Base-by-base conservation (phyloP, 768 basidiomycete species). In the Nidula microcarpa region DNA sequence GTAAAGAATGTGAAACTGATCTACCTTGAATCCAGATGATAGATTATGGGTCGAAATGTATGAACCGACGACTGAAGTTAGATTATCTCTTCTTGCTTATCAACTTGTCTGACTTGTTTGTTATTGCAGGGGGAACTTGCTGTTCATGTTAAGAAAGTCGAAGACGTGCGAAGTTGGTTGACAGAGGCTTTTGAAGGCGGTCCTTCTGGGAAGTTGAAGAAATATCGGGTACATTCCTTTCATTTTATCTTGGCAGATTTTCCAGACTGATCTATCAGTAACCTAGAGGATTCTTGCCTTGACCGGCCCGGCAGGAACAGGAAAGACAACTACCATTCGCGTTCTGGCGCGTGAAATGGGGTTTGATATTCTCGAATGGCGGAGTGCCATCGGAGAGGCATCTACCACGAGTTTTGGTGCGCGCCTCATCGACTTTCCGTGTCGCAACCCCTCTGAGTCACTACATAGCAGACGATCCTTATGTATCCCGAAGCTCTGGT, bases 251-350 rank as follows among this genome's bases (percentile, higher is more conserved):
- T 23, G 36, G 3, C 34, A n/a, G 33, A 17, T 49, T 5, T 8
- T 35, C 36, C 34, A 43, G 34, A n/a, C 23, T 55, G 43, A 44
- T 4, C 16, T 10, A 11, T 35, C 33, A 23, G 36, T 32, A n/a
- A 17, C 33, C 18, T 46, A 98, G 91, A 80, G 94, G 45, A 84
- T 99, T 32, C 79, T 98, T 6, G 82, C 83, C 0, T 70, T 99
- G 9, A 89, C 90, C 2, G 96, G 96, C 1, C 91, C 93, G 0
- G 86, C 96, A 6, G 96, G 96, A 1, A 82, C 85, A 0, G 96
- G 84, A 0, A 99, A 99, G 74, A 97, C 96, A 0, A 80, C 94
- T 0, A 92, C 92, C 0, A 59, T 98, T 2, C 81, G 82, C 30
- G 80, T 94, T 2, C 71, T 99, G 17, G 77, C 91, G 0, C 71